Base-by-base conservation (phyloP, 2,329 filamentous ascomycete genomes). In the Lecanosticta acicola region DNA sequence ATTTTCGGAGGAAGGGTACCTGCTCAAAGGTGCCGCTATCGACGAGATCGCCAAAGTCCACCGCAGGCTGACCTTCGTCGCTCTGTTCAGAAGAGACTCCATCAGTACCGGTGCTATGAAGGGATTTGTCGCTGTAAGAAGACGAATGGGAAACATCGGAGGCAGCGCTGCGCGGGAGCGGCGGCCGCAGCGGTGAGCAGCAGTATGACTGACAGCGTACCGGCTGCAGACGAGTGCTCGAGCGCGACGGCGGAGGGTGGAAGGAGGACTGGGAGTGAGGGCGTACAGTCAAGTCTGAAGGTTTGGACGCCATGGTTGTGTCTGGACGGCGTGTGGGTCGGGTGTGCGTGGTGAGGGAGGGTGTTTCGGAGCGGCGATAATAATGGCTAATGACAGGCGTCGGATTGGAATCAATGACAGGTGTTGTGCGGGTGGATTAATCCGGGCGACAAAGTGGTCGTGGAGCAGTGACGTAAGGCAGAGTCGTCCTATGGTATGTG, bases 11-110 rank as follows among this genome's bases (percentile, higher is more conserved):
- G 13, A 26, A 32, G 19, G 55, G 46, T 44, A 63, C 61, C 74
- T 97, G 93, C 60, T 84, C 82, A 61, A 98, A 98, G 46, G 89
- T 94, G 45, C 69, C 66, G 50, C 75, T 71, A 67, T 97, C 91
- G 68, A 98, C 83, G 64, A 77, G 76, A 55, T 93, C 85, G 49
- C 80, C 82, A 55, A 88, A 79, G 49, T 86, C 79, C 49, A 48
- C 50, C 75, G 73, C 60, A 45, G 71, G 37, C 48, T 67, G 64
- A 43, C 68, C 71, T 52, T 75, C 69, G 58, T 74, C 71, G 68
- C 71, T 64, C 66, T 69, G 54, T 48, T 39, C 43, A 46, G 50
- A 33, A 43, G 44, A 51, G 33, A 33, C 42, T 37, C 45, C 53
- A 55, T 63, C 55, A 64, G 59, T 54, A 48, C 48, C 48, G 14